Evolutionary conservation across 108 stramenopile genomes (phyloP).

Genomic region (Epithemia pelagica): DNA sequence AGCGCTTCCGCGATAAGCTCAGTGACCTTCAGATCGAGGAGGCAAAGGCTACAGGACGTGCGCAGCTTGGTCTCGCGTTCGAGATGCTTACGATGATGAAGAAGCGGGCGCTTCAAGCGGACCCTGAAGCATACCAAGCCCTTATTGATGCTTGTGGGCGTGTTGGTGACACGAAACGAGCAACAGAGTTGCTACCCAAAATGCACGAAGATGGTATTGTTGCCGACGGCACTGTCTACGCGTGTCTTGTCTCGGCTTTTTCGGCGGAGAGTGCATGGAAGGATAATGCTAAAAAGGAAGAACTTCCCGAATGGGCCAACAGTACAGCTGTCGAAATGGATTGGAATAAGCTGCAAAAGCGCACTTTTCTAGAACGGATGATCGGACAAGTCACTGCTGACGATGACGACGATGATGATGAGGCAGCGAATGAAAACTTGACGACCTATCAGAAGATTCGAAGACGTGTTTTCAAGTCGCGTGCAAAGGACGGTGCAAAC

Average conservation of each 20-base stretch:
- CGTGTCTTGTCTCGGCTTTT: slow-evolving; percentile 77
- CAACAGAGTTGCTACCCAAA: slow-evolving; percentile 56
- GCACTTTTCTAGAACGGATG: slow-evolving; percentile 63
- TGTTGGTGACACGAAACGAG: slow-evolving; percentile 77
- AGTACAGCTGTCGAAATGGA: slow-evolving; percentile 81
- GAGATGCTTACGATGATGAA: slow-evolving; percentile 85
- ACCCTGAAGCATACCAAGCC: slow-evolving; percentile 75
- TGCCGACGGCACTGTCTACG: slow-evolving; percentile 79
- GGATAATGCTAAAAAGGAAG: slow-evolving; percentile 46
- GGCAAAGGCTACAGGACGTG: slow-evolving; percentile 69
- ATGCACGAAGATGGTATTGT: slow-evolving; percentile 88
- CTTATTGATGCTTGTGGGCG: slow-evolving; percentile 82
- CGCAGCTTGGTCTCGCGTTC: slow-evolving; percentile 67
- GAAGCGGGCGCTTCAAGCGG: slow-evolving; percentile 61
- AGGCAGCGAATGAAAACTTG: slow-evolving; percentile 22
- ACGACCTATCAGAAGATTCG: slow-evolving; percentile 4
- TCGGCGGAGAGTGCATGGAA: slow-evolving; percentile 75
- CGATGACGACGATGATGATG: slow-evolving; percentile 41
- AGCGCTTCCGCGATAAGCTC: slow-evolving; percentile 66
- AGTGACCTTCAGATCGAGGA: slow-evolving; percentile 71
- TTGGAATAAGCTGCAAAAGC: slow-evolving; percentile 78
- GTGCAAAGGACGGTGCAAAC: not conserved
- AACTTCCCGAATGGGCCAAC: slow-evolving; percentile 77
- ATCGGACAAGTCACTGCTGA: slow-evolving; percentile 33
- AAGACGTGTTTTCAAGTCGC: not conserved